Evolutionary conservation across 441 rosid genomes (phyloP), one percentile per base, ranked within the genome.

Genomic region (Gossypium gossypioides): DNA sequence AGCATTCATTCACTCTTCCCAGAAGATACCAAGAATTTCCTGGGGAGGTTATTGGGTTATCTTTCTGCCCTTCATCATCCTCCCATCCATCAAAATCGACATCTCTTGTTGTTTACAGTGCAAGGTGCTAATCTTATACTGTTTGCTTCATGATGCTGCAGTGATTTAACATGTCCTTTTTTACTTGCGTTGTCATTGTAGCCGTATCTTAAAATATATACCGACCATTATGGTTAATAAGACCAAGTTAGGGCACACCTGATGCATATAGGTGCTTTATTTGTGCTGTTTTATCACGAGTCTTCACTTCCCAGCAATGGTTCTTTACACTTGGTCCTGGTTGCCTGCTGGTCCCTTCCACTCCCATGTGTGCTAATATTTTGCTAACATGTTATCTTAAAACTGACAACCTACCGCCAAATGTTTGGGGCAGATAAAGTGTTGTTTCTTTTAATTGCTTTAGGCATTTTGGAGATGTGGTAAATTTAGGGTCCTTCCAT

Each of bases 1-100:
- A 78, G 51, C 84, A 89, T 68, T 79, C 92, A 1, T 81, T 72
- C 76, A 63, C 80, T 59, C 84, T 91, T 62, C 97, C 99, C 0
- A 87, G 72, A 78, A 89, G 87, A 74, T 89, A 73, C 78, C 93
- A 84, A 81, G 98, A 95, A 73, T 92, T 89, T 79, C 99, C 97
- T 42, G 98, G 99, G 71, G 97, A 95, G 80, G 92, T 95, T 74
- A 74, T 88, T 58, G 99, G 98, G 25, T 88, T 95, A 54, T 89
- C 99, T 19, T 95, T 92, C 81, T 75, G 87, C n/a, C 89, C 96
- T 6, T 77, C 85, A 37, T 88, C 97, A 24, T 91, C 91, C 78
- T 78, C 89, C n/a, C 87, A 97, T 12, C 79, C 84, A 37, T 81
- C 91, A 50, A 76, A 72, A 80, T 85, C 94, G 2, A 84, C 91